These are phyloP conservation scores for Isabelozyma gotoi DNA, from an alignment of 805 yeast species.

Conservation along the genomic window DNA sequence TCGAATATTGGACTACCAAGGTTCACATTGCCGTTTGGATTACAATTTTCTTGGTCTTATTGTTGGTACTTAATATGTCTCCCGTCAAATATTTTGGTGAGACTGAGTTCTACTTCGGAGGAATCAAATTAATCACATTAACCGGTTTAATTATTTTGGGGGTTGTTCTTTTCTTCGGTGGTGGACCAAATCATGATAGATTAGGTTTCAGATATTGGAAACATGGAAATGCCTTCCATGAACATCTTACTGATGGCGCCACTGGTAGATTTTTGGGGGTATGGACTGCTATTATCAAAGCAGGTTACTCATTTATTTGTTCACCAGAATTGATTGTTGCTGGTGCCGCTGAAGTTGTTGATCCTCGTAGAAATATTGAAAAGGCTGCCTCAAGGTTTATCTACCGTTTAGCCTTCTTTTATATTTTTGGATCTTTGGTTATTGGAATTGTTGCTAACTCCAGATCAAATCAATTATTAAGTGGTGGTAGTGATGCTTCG, in stretches of 20 bases:
- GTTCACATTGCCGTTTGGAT: conserved; percentile 41
- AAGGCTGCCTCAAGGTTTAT: conserved; percentile 32
- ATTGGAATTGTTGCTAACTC: conserved; percentile 39
- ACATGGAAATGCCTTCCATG: conserved; percentile 33
- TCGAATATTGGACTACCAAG: conserved; percentile 32
- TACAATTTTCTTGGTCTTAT: conserved; percentile 27
- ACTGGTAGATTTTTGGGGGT: conserved; percentile 62
- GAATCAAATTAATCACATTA: conserved; percentile 29
- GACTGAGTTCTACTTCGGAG: conserved; percentile 35
- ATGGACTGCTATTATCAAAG: conserved; percentile 59
- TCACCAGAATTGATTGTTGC: conserved; percentile 49
- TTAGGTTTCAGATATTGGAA: conserved; percentile 48
- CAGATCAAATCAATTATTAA: conserved; percentile 21
- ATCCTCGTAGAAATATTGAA: conserved; percentile 58
- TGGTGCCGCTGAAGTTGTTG: conserved; percentile 53
- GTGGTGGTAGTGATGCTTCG: conserved; percentile 43
- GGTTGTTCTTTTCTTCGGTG: conserved; percentile 37
- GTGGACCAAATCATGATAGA: conserved; percentile 37
- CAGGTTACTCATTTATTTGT: conserved; percentile 59
- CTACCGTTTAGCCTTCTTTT: conserved; percentile 28
- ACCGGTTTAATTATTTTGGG: conserved; percentile 33
- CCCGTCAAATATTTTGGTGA: conserved; percentile 36
- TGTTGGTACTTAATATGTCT: conserved; percentile 24
- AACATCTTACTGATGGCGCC: conserved; percentile 48
- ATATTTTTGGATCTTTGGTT: conserved; percentile 27